Base-by-base conservation (phyloP, 495 filamentous ascomycete genomes). In the Corynascus novoguineensis region DNA sequence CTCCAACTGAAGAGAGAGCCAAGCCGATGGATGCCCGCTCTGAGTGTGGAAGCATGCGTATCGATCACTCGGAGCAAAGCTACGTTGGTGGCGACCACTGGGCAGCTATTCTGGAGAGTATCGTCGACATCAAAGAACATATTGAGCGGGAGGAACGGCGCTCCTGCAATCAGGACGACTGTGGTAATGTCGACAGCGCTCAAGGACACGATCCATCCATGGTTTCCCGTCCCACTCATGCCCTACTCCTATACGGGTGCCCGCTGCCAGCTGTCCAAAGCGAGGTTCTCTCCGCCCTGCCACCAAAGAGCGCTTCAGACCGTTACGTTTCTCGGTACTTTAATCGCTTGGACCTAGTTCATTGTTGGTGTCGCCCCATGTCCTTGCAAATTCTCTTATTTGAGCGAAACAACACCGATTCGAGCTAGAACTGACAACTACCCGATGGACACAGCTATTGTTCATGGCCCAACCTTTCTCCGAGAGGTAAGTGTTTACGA, bases 271-370 rank as follows among this genome's bases (percentile, higher is more conserved):
- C 4, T 0, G 37, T 34, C 6, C 48, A 22, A 4, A 14, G 11
- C 11, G 48, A 51, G 22, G 38, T 51, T 15, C 48, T 38, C 9
- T 31, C 32, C 11, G 31, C 48, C 1, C 15, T 51, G 34, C 48
- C 48, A 7, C 48, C 48, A 6, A 51, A 38, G 15, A 27, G 48
- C 19, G 48, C 48, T 11, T 15, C 19, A n/a, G 34, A 51, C 22
- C 48, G 48, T 10, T 51, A 51, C 34, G 12, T 51, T 2, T 51
- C 48, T 34, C 31, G 48, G 9, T 51, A 51, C 32, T 51, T 51
- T 24, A 51, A 51, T 34, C 48, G 48, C 32, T 28, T 51, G 22
- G 48, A 51, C 11, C 8, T 51, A 3, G 48, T 51, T 28, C 34
- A 51, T 12, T 37, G 48, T 51, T 3, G 28, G 48, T 51, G 11